These are phyloP conservation scores for Vishniacozyma victoriae DNA, from an alignment of 768 basidiomycete species.

Conservation along the genomic window DNA sequence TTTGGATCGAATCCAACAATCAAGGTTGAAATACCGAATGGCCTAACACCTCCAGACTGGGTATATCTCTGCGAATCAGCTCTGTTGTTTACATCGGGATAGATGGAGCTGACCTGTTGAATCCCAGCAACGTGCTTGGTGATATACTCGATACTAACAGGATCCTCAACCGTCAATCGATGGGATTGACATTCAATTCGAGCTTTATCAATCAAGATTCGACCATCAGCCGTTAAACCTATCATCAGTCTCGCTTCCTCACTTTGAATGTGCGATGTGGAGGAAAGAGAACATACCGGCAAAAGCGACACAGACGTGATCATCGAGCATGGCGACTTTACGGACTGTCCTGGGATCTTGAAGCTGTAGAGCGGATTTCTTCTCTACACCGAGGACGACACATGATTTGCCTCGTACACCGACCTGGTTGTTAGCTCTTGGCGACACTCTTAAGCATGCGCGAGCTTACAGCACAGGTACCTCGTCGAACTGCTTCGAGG, in stretches of 20 bases:
- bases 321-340: conserved; percentile 97
- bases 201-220: conserved; percentile 95
- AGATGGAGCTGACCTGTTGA: conserved; percentile 68
- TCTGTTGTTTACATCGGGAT: not conserved
- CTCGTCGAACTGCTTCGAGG: conserved; percentile 91
- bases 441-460: too few species aligned
- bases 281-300: conserved; percentile 63
- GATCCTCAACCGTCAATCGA: conserved; percentile 93
- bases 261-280: not conserved
- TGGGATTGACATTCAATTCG: conserved; percentile 97
- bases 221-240: conserved; percentile 93
- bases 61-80: conserved; percentile 69
- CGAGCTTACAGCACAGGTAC: conserved; percentile 87
- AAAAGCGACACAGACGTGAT: conserved; percentile 94
- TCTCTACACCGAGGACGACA: conserved; percentile 95
- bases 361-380: conserved; percentile 93
- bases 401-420: conserved; percentile 91
- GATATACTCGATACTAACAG: conserved; percentile 96
- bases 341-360: conserved; percentile 97
- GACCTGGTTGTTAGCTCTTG: conserved; percentile 55
- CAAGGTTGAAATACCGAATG: conserved; percentile 95
- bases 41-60: conserved; percentile 96
- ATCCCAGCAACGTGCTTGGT: conserved; percentile 97
- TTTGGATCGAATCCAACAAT: conserved; percentile 96
- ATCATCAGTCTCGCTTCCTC: conserved; percentile 4